Percentiles rank a stretch among this genome's conserved stretches.
These are phyloP conservation scores for Eutrema japonicum DNA, from an alignment of 345 rosid genomes.

Conservation along the genomic window DNA sequence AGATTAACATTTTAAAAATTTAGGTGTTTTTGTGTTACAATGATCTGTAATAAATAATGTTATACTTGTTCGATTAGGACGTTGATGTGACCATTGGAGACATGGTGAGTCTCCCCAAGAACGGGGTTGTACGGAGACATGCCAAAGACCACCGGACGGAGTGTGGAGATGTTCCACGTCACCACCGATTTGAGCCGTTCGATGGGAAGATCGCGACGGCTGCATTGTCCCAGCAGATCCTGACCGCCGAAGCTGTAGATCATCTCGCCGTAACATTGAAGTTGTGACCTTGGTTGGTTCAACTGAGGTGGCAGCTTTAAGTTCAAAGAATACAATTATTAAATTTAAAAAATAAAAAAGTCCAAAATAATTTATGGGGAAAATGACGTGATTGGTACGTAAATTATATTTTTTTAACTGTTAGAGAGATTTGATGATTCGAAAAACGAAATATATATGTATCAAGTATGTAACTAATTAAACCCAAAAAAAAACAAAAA, in stretches of 20 bases:
- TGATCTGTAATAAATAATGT: no score
- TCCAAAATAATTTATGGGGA: neutral
- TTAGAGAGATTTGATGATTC: neutral
- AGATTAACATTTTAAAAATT: no score
- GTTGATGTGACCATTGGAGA: slow-evolving; percentile 67
- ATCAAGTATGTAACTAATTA: neutral
- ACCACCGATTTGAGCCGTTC: slow-evolving; percentile 65
- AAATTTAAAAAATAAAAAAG: neutral
- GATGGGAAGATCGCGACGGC: slow-evolving; percentile 47
- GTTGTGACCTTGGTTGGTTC: slow-evolving; percentile 86
- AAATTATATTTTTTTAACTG: neutral
- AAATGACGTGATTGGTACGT: neutral
- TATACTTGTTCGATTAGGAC: slow-evolving; percentile 73
- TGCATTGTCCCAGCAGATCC: slow-evolving; percentile 58
- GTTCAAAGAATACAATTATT: neutral
- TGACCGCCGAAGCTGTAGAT: slow-evolving; percentile 55
- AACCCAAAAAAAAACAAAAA: no score
- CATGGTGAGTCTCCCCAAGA: slow-evolving; percentile 96
- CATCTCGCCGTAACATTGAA: slow-evolving; percentile 75
- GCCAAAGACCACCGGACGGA: slow-evolving; percentile 64
- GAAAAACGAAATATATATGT: neutral
- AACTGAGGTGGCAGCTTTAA: slow-evolving; percentile 67
- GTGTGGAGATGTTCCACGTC: slow-evolving; percentile 69
- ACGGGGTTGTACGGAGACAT: slow-evolving; percentile 82
- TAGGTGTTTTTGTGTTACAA: no score